Evolutionary conservation across 495 filamentous ascomycete genomes (phyloP).

Genomic region (Penicillium egyptiacum): DNA sequence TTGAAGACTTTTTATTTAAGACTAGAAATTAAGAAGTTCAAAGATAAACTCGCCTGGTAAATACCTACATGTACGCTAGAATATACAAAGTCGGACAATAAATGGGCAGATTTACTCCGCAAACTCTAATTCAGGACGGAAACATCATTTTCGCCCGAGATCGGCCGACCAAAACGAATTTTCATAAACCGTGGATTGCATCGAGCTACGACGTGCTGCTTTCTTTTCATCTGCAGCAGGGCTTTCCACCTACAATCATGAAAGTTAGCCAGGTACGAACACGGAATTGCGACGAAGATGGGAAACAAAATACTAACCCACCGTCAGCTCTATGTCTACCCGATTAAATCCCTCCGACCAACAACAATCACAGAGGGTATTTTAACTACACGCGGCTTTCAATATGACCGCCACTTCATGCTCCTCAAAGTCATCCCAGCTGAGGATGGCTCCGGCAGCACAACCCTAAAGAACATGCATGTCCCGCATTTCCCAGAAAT

Average conservation of each 20-base stretch:
- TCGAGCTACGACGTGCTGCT: neutral
- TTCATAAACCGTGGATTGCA: no score
- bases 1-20: conserved; percentile 15
- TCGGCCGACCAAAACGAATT: neutral
- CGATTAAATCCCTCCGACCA: conserved; percentile 80
- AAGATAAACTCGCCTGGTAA: no score
- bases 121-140: neutral
- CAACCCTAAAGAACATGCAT: conserved; percentile 64
- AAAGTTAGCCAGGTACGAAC: conserved; percentile 47
- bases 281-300: neutral
- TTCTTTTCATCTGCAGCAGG: neutral
- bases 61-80: no score
- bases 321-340: conserved; percentile 76
- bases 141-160: conserved; percentile 4
- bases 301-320: neutral
- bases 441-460: conserved; percentile 26
- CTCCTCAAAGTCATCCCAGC: conserved; percentile 55
- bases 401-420: conserved; percentile 78
- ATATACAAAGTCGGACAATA: neutral
- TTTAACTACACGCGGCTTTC: conserved; percentile 66
- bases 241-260: conserved; percentile 18
- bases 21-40: neutral
- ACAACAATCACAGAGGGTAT: conserved; percentile 55
- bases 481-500: conserved; percentile 62
- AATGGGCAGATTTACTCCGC: conserved; percentile 2